Conservation (phyloP, 805 yeast genomes). For the Wickerhamomyces alni region DNA sequence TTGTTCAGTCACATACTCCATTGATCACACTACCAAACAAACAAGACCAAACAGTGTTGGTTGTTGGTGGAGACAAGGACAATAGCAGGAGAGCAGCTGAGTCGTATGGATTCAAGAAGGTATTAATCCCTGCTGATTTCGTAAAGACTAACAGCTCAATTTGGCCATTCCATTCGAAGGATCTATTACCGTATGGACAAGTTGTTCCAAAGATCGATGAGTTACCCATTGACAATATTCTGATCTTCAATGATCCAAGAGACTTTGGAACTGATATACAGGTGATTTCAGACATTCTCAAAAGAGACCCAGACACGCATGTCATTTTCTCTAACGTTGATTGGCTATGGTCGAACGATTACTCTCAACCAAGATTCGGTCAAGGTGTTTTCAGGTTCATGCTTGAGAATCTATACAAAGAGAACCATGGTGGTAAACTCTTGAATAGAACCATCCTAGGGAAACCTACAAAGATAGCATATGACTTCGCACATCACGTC, state of each 20-base stretch:
- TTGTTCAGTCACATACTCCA: conserved; percentile 88
- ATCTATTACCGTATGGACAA: conserved; percentile 35
- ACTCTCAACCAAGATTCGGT: conserved; percentile 72
- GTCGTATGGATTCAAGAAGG: conserved; percentile 72
- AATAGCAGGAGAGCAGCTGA: conserved; percentile 67
- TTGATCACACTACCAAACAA: conserved; percentile 51
- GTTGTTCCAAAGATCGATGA: conserved; percentile 15
- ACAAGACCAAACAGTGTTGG: conserved; percentile 55
- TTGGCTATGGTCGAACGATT: conserved; percentile 83
- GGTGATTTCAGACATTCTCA: conserved; percentile 63
- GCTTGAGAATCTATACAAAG: conserved; percentile 52
- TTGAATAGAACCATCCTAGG: conserved; percentile 63
- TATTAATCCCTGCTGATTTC: conserved; percentile 67
- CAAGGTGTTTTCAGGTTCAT: conserved; percentile 80
- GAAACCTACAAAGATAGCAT: conserved; percentile 74
- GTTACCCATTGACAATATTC: conserved; percentile 50
- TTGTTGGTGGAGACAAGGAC: conserved; percentile 78
- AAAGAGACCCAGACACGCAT: conserved; percentile 62
- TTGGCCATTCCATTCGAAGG: conserved; percentile 62
- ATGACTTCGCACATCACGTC: conserved; percentile 76
- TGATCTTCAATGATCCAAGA: conserved; percentile 85
- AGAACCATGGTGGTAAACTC: conserved; percentile 37
- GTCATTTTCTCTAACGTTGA: conserved; percentile 80
- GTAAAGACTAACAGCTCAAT: conserved; percentile 64
- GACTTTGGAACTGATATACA: conserved; percentile 86